phyloP scores from a whole-genome alignment of 768 basidiomycete genomes.

The Leccinum pellstonianum region DNA sequence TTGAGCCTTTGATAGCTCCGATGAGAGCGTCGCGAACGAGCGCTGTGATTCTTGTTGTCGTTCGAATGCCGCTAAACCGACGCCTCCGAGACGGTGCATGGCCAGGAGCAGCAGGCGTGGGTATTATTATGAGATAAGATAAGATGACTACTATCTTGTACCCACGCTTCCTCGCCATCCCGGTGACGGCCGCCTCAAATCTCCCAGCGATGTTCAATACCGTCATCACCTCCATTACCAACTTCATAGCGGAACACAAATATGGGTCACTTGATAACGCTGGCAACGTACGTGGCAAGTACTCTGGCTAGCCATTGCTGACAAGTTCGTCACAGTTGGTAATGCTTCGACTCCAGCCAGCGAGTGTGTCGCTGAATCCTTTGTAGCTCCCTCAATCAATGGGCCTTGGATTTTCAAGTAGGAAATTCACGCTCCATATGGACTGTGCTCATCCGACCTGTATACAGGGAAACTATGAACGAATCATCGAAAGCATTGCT shows the following conservation, averaged over 20 bases:
- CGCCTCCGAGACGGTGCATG: neutral
- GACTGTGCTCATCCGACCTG: neutral
- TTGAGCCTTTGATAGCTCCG: neutral
- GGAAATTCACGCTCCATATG: slow-evolving; percentile 6
- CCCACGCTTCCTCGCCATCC: neutral
- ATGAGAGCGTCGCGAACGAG: neutral
- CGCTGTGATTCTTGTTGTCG: neutral
- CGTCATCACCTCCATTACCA: neutral
- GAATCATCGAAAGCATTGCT: slow-evolving; percentile 83
- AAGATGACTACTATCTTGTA: slow-evolving; percentile 3
- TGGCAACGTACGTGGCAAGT: slow-evolving; percentile 68
- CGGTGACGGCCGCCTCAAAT: neutral
- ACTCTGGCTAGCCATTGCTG: neutral
- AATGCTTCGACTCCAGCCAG: neutral
- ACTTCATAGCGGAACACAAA: neutral
- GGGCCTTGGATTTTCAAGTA: slow-evolving; percentile 95
- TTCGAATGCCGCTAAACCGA: neutral
- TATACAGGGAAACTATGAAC: slow-evolving; percentile 83
- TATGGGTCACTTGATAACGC: slow-evolving; percentile 85
- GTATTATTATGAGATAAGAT: slow-evolving; percentile 14
- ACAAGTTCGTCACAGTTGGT: slow-evolving; percentile 25
- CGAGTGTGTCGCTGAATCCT: slow-evolving; percentile 18
- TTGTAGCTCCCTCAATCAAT: slow-evolving; percentile 88
- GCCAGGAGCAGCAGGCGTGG: neutral
- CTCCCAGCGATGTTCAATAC: neutral